A percentile compares a stretch with the other conserved stretches of the same genome.
These are phyloP conservation scores for Geoglossum cookeanum DNA, from an alignment of 2,329 filamentous ascomycete genomes.

Conservation along the genomic window DNA sequence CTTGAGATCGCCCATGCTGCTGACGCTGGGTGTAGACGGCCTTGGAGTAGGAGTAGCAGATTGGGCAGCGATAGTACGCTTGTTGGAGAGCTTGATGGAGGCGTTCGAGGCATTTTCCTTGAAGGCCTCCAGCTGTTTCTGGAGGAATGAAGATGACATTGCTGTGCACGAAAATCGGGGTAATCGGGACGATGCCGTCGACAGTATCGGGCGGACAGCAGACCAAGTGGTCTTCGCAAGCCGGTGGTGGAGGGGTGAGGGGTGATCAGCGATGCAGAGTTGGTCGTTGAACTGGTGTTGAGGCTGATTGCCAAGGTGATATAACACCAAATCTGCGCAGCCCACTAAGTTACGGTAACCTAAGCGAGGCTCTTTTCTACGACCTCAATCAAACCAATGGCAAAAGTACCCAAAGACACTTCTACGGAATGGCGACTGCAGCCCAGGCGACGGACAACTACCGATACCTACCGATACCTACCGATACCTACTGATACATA, in stretches of 20 bases:
- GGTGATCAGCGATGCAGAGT: too few relatives aligned
- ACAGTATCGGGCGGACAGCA: not conserved
- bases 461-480: too few relatives aligned
- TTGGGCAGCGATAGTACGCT: conserved; percentile 28
- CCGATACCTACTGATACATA: too few relatives aligned
- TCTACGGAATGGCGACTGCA: too few relatives aligned
- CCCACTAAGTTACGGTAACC: not conserved
- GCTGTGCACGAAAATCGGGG: not conserved
- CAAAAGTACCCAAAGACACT: too few relatives aligned
- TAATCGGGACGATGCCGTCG: not conserved
- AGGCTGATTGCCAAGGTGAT: too few relatives aligned
- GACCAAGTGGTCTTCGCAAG: too few relatives aligned
- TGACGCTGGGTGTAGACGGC: conserved; percentile 22
- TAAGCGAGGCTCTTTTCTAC: not conserved
- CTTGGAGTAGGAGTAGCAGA: conserved; percentile 41
- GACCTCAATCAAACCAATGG: too few relatives aligned
- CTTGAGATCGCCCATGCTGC: conserved; percentile 28
- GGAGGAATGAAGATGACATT: conserved; percentile 39
- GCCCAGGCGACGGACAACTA: too few relatives aligned
- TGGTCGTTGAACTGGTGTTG: too few relatives aligned
- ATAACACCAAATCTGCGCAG: too few relatives aligned
- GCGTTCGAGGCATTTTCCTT: conserved; percentile 41
- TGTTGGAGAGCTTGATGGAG: conserved; percentile 36
- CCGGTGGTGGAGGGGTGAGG: too few relatives aligned
- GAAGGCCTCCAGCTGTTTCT: conserved; percentile 45